phyloP scores from a whole-genome alignment of 495 filamentous ascomycete species.

The Beverwykella pulmonaria region DNA sequence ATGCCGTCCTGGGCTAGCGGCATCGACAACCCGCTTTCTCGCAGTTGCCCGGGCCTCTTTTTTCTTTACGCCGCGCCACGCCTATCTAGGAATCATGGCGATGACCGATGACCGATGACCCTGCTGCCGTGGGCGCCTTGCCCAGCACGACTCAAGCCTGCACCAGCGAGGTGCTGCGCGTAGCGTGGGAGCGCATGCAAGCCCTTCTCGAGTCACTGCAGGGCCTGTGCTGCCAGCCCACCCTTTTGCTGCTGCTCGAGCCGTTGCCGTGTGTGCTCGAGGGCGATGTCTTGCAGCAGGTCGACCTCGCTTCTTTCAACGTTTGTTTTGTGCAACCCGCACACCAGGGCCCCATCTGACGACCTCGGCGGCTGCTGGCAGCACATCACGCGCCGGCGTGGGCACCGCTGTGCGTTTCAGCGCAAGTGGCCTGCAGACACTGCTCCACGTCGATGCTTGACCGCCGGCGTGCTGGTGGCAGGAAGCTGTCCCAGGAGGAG shows the following conservation, averaged over 20 bases:
- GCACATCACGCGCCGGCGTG: neutral
- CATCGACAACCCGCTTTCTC: neutral
- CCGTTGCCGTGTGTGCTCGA: neutral
- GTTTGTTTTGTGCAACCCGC: neutral
- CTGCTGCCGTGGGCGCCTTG: neutral
- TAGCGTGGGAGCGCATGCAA: neutral
- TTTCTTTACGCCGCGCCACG: constrained; percentile 1
- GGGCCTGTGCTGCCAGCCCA: neutral
- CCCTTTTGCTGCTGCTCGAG: neutral
- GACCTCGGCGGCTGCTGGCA: neutral
- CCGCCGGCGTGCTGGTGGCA: neutral
- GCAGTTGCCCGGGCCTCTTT: neutral
- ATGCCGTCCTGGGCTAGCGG: neutral
- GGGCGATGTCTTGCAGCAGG: constrained; percentile 1
- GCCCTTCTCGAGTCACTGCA: neutral
- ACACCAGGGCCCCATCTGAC: neutral
- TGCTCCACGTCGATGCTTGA: neutral
- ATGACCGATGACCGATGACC: too few relatives aligned
- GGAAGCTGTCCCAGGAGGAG: neutral
- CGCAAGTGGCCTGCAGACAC: too few relatives aligned
- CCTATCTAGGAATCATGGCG: neutral
- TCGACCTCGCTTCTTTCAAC: neutral
- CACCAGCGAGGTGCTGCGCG: neutral
- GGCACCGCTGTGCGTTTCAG: neutral
- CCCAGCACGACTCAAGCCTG: neutral